Evolutionary conservation across 768 basidiomycete species (phyloP).

Genomic region (Psilocybe tampanensis): DNA sequence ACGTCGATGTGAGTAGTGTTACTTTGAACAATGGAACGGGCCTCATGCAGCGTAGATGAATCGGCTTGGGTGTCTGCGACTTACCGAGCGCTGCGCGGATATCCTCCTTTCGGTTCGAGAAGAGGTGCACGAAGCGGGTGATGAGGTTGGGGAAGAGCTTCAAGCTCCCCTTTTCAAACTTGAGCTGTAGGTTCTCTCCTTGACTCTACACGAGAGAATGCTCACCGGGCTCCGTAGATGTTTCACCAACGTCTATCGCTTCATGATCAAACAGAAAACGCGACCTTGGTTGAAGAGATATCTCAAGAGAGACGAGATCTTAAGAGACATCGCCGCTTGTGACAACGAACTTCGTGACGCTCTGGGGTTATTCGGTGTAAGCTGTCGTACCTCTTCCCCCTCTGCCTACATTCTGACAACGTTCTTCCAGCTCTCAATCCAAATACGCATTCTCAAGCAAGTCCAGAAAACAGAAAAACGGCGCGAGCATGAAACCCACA

Average conservation of each 20-base stretch:
- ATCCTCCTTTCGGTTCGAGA: slow-evolving; percentile 64
- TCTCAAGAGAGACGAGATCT: slow-evolving; percentile 71
- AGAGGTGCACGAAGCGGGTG: slow-evolving; percentile 63
- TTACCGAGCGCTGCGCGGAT: slow-evolving; percentile 74
- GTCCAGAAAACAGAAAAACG: slow-evolving; percentile 47
- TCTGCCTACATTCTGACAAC: background rate
- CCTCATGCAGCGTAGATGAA: slow-evolving; percentile 50
- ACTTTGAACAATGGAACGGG: background rate
- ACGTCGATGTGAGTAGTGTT: slow-evolving; percentile 55
- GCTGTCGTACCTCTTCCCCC: slow-evolving; percentile 10
- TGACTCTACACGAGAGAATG: background rate
- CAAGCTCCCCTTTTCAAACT: slow-evolving; percentile 51
- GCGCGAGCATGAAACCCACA: slow-evolving; percentile 39
- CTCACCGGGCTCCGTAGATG: slow-evolving; percentile 29
- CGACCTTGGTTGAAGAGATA: slow-evolving; percentile 81
- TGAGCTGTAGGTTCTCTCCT: slow-evolving; percentile 42
- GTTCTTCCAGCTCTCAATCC: slow-evolving; percentile 29
- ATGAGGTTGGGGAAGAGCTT: slow-evolving; percentile 50
- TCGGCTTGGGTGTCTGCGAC: slow-evolving; percentile 64
- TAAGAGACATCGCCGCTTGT: slow-evolving; percentile 51
- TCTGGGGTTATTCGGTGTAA: slow-evolving; percentile 56
- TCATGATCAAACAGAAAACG: slow-evolving; percentile 60
- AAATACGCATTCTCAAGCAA: slow-evolving; percentile 53
- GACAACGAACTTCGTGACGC: slow-evolving; percentile 59
- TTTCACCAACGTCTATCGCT: slow-evolving; percentile 44